These are phyloP conservation scores for Alternaria angustiovoidea DNA, from an alignment of 2,329 filamentous ascomycete species.

Conservation along the genomic window DNA sequence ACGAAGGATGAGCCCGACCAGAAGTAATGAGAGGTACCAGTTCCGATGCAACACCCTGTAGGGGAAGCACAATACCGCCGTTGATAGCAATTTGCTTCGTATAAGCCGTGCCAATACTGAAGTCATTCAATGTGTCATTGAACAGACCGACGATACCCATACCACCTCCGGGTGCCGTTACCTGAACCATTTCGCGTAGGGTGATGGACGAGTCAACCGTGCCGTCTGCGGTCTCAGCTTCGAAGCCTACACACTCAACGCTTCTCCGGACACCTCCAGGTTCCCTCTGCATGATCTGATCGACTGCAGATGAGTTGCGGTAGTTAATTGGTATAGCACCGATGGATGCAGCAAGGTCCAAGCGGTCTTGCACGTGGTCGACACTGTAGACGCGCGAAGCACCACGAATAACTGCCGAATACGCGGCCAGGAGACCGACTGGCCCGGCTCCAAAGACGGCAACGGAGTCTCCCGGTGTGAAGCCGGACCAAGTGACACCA, in stretches of 20 bases:
- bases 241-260: slow-evolving; percentile 16
- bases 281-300: slow-evolving; percentile 38
- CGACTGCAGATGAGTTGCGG: slow-evolving; percentile 31
- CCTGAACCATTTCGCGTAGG: slow-evolving; percentile 37
- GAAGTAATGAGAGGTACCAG: slow-evolving; percentile 21
- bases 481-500: slow-evolving; percentile 29
- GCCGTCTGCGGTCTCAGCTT: slow-evolving; percentile 25
- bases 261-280: slow-evolving; percentile 16
- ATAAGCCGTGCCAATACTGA: slow-evolving; percentile 10
- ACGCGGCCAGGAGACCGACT: slow-evolving; percentile 43
- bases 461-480: slow-evolving; percentile 36
- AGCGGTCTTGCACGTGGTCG: slow-evolving; percentile 27
- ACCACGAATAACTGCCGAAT: slow-evolving; percentile 46
- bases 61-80: slow-evolving; percentile 20
- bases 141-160: slow-evolving; percentile 36
- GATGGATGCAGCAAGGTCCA: slow-evolving; percentile 38
- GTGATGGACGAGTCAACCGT: slow-evolving; percentile 28
- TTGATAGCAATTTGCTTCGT: slow-evolving; percentile 11
- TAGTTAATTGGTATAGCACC: slow-evolving; percentile 50
- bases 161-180: slow-evolving; percentile 37
- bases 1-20: slow-evolving; percentile 25
- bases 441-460: slow-evolving; percentile 49
- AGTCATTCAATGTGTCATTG: not conserved
- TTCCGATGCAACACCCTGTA: slow-evolving; percentile 10
- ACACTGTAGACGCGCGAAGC: slow-evolving; percentile 45